phyloP scores from a whole-genome alignment of 2,329 filamentous ascomycete genomes.

The Tolypocladium album region DNA sequence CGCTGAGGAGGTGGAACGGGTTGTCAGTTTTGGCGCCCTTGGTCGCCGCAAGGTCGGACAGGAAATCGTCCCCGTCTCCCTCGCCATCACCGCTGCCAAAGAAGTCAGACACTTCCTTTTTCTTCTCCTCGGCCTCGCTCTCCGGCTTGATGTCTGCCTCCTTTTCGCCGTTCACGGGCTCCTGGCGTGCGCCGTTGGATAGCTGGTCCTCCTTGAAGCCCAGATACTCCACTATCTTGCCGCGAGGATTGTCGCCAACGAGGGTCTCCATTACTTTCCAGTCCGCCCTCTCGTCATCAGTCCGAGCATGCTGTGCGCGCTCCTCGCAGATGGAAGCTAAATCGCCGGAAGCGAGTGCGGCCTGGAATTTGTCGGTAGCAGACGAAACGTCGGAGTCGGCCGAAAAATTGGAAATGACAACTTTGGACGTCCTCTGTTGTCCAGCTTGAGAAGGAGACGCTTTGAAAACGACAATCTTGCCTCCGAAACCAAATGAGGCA shows the following conservation, averaged over 20 bases:
- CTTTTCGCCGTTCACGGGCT: slow-evolving; percentile 13
- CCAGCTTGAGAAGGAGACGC: slow-evolving; percentile 46
- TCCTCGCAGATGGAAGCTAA: slow-evolving; percentile 69
- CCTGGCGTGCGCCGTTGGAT: slow-evolving; percentile 34
- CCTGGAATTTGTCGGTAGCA: slow-evolving; percentile 79
- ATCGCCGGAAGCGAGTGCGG: slow-evolving; percentile 67
- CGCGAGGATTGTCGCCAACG: slow-evolving; percentile 73
- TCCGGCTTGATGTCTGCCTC: slow-evolving; percentile 20
- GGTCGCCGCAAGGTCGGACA: slow-evolving; percentile 73
- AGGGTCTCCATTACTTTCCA: slow-evolving; percentile 92
- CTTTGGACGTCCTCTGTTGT: slow-evolving; percentile 59
- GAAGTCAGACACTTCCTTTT: slow-evolving; percentile 63
- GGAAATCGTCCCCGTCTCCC: slow-evolving; percentile 71
- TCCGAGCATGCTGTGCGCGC: slow-evolving; percentile 63
- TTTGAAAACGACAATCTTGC: slow-evolving; percentile 73
- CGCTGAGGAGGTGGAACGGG: slow-evolving; percentile 82
- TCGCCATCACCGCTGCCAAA: slow-evolving; percentile 55
- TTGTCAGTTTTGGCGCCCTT: slow-evolving; percentile 91
- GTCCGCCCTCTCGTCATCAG: slow-evolving; percentile 87
- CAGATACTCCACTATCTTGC: slow-evolving; percentile 77
- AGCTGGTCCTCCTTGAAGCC: slow-evolving; percentile 64
- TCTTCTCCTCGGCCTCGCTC: slow-evolving; percentile 29
- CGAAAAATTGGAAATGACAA: slow-evolving; percentile 79
- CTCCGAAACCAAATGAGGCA: slow-evolving; percentile 90
- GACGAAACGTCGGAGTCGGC: slow-evolving; percentile 78